Evolutionary conservation across 2,329 filamentous ascomycete species (phyloP).

Genomic region (Pseudocercospora ulei): DNA sequence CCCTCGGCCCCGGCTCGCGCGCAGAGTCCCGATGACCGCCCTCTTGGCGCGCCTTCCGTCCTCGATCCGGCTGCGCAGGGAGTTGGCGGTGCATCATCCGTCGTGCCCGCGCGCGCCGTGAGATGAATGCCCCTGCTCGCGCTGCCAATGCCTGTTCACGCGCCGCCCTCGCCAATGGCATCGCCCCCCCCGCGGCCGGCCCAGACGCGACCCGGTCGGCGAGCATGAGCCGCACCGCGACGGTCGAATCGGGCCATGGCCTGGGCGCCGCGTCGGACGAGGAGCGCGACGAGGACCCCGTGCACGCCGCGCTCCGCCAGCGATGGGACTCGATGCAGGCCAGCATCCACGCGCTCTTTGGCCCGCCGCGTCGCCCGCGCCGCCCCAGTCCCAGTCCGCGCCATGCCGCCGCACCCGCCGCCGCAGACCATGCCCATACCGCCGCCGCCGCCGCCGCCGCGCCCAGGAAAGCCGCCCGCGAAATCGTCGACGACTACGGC

Average conservation of each 20-base stretch:
- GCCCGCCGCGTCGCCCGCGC: slow-evolving; percentile 27
- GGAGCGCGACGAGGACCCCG: slow-evolving; percentile 41
- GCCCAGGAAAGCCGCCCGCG: slow-evolving; percentile 65
- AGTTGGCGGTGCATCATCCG: slow-evolving; percentile 1
- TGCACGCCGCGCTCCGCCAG: slow-evolving; percentile 56
- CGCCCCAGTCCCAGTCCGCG: slow-evolving; percentile 11
- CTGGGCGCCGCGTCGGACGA: slow-evolving; percentile 29
- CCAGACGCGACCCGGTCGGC: slow-evolving; percentile 33
- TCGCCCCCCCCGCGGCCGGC: slow-evolving; percentile 36
- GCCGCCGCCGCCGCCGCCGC: slow-evolving; percentile 41
- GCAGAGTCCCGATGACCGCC: slow-evolving; percentile 23
- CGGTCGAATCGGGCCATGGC: slow-evolving; percentile 7
- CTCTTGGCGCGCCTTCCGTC: slow-evolving; percentile 12
- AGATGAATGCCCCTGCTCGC: slow-evolving; percentile 8
- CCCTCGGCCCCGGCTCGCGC: slow-evolving; percentile 20
- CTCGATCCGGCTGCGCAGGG: background rate
- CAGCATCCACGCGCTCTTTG: slow-evolving; percentile 66
- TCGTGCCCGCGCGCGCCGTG: slow-evolving; percentile 10
- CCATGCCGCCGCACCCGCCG: slow-evolving; percentile 15
- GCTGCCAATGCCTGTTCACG: slow-evolving; percentile 24
- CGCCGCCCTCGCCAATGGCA: slow-evolving; percentile 26
- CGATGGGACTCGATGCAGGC: slow-evolving; percentile 68
- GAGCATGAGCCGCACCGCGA: slow-evolving; percentile 37
- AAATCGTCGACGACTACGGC: slow-evolving; percentile 76
- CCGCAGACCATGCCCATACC: slow-evolving; percentile 32